Evolutionary conservation across 257 asterid genomes (phyloP).

Genomic region (Nicotiana otophora): DNA sequence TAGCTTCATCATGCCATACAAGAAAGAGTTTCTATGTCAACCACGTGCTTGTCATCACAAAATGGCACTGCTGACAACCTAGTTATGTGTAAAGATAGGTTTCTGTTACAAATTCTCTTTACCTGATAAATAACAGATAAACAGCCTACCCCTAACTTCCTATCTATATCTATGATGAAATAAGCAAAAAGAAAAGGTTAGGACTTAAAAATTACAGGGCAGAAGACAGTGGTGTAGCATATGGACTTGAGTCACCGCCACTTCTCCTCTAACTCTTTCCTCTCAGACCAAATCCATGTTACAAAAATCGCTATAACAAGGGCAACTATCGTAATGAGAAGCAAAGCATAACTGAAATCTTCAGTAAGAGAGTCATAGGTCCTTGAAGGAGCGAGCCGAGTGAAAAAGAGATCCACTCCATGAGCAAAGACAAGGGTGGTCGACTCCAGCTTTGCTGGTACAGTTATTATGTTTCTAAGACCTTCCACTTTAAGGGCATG

Average conservation of each 20-base stretch:
- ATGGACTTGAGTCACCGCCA: slow-evolving; percentile 56
- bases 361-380: slow-evolving; percentile 90
- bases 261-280: slow-evolving; percentile 90
- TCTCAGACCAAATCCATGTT: slow-evolving; percentile 88
- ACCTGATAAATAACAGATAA: neutral
- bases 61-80: neutral
- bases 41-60: neutral
- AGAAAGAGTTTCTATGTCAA: neutral
- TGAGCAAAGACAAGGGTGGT: slow-evolving; percentile 83
- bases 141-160: neutral
- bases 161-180: neutral
- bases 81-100: neutral
- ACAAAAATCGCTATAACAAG: slow-evolving; percentile 69
- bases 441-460: slow-evolving; percentile 88
- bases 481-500: slow-evolving; percentile 84
- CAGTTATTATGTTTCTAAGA: slow-evolving; percentile 64
- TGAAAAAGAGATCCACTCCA: slow-evolving; percentile 86
- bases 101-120: neutral
- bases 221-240: neutral
- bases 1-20: neutral
- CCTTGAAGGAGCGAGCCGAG: slow-evolving; percentile 84
- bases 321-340: slow-evolving; percentile 72
- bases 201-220: neutral
- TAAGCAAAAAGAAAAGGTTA: neutral
- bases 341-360: slow-evolving; percentile 88